A percentile compares a stretch with the other conserved stretches of the same genome.
These are phyloP conservation scores for Dipodascus geniculatus DNA, from an alignment of 805 yeast species.

Conservation along the genomic window DNA sequence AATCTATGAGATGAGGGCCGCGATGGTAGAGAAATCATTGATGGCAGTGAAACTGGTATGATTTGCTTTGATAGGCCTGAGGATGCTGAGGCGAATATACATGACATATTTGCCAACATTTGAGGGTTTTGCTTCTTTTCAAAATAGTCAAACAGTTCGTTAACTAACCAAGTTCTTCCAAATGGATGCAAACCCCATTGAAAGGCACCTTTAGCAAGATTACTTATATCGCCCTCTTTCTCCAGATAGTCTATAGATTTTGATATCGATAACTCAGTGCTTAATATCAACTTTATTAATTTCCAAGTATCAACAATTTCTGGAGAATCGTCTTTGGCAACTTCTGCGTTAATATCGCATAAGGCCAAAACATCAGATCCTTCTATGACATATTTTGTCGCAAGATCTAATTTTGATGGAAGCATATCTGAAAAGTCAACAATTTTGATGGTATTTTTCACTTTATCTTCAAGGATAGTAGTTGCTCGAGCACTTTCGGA, in stretches of 20 bases:
- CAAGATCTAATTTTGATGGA: slow-evolving; percentile 61
- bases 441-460: slow-evolving; percentile 48
- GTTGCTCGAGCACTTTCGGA: slow-evolving; percentile 18
- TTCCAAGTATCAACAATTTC: slow-evolving; percentile 72
- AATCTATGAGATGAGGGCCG: background rate
- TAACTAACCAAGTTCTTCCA: slow-evolving; percentile 57
- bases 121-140: slow-evolving; percentile 60
- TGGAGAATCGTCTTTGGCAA: slow-evolving; percentile 52
- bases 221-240: background rate
- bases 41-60: background rate
- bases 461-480: slow-evolving; percentile 29
- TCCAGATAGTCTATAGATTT: background rate
- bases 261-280: background rate
- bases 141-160: slow-evolving; percentile 48
- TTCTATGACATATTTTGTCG: slow-evolving; percentile 29
- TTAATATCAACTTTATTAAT: slow-evolving; percentile 15
- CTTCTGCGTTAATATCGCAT: slow-evolving; percentile 57
- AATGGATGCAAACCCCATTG: slow-evolving; percentile 76
- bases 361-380: slow-evolving; percentile 43
- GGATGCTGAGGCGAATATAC: slow-evolving; percentile 36
- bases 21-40: background rate
- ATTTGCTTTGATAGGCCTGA: background rate
- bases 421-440: slow-evolving; percentile 57
- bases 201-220: slow-evolving; percentile 14
- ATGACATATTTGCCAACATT: slow-evolving; percentile 82